These are phyloP conservation scores for Eragrostis nindensis DNA, from an alignment of 176 grass and related monocot genomes.

Conservation along the genomic window DNA sequence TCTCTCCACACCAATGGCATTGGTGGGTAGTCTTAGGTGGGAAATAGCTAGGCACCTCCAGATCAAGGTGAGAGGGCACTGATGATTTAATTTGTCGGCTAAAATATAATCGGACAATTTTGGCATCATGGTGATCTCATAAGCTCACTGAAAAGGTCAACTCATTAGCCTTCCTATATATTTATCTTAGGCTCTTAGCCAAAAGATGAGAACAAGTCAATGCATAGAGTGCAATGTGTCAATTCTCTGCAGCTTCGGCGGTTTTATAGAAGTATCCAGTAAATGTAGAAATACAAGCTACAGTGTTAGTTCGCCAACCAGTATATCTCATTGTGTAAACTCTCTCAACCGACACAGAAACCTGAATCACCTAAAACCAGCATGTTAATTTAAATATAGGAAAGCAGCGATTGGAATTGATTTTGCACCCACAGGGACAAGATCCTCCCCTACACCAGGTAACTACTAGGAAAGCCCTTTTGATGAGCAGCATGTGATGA, in stretches of 20 bases:
- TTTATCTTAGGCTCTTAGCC: no score
- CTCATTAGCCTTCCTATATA: neutral
- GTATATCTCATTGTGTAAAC: neutral
- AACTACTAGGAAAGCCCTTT: conserved; percentile 48
- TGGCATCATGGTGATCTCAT: conserved; percentile 14
- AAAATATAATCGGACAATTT: conserved; percentile 5
- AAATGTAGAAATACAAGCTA: neutral
- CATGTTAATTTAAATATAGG: conserved; percentile 16
- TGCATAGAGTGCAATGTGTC: neutral
- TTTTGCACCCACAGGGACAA: conserved; percentile 41
- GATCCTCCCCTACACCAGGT: conserved; percentile 44
- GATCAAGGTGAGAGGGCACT: conserved; percentile 41
- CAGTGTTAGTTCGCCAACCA: neutral
- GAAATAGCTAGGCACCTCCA: conserved; percentile 44
- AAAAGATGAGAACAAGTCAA: no score
- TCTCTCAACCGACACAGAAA: conserved; percentile 20
- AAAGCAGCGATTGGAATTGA: conserved; percentile 31
- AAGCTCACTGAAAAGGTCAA: conserved; percentile 34
- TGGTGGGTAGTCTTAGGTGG: conserved; percentile 43
- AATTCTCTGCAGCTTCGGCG: neutral
- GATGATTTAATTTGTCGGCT: neutral
- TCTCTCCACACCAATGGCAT: conserved; percentile 30
- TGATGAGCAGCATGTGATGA: conserved; percentile 39
- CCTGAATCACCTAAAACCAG: neutral
- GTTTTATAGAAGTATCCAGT: neutral